These are phyloP conservation scores for Actinomortierella wolfii DNA, from an alignment of 371 early-diverging fungal species.

Conservation along the genomic window DNA sequence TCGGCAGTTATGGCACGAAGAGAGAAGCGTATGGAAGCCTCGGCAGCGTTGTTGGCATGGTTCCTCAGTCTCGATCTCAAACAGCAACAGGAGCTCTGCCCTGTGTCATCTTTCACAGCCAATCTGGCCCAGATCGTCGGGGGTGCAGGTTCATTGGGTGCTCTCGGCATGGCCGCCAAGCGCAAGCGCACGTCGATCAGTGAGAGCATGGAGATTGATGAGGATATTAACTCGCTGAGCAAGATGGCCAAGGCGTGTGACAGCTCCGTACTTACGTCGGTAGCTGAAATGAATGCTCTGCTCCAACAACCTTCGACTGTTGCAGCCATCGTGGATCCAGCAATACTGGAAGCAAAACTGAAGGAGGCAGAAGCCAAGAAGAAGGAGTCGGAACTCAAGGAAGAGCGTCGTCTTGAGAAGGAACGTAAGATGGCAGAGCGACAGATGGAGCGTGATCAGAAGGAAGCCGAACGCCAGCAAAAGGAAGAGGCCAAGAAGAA, in stretches of 20 bases:
- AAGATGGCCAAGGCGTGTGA: constrained; percentile 1
- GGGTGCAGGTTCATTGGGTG: too few relatives aligned
- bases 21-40: constrained; percentile 37
- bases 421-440: constrained; percentile 47
- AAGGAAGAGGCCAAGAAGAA: constrained; percentile 49
- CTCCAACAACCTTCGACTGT: constrained; percentile 21
- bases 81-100: constrained; percentile 35
- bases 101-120: not conserved
- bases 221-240: not conserved
- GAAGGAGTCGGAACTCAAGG: constrained; percentile 41
- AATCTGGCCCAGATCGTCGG: too few relatives aligned
- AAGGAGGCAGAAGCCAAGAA: constrained; percentile 42
- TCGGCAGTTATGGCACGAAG: constrained; percentile 28
- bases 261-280: not conserved
- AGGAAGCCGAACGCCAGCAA: constrained; percentile 48
- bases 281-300: not conserved
- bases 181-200: constrained; percentile 6
- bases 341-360: constrained; percentile 32
- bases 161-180: not conserved
- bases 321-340: constrained; percentile 35
- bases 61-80: constrained; percentile 31
- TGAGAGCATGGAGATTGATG: constrained; percentile 25
- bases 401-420: constrained; percentile 46
- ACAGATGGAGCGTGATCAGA: constrained; percentile 48
- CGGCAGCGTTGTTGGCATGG: constrained; percentile 44